phyloP scores from a whole-genome alignment of 805 yeast genomes.

The Monosporozyma aerobia region DNA sequence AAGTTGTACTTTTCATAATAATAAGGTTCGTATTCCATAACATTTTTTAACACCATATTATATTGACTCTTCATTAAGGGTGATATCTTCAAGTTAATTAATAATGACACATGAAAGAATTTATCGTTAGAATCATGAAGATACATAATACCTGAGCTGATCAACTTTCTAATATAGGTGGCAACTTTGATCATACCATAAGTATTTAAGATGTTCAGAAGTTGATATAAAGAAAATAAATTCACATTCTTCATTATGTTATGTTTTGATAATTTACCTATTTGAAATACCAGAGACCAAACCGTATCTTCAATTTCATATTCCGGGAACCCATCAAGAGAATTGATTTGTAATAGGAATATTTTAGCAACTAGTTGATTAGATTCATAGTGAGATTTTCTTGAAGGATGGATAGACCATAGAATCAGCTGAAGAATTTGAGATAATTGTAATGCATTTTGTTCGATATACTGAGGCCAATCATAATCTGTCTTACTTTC shows the following conservation, averaged over 20 bases:
- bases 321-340: conserved; percentile 22
- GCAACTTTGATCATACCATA: conserved; percentile 38
- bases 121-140: conserved; percentile 43
- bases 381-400: conserved; percentile 24
- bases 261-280: conserved; percentile 31
- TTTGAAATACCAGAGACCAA: conserved; percentile 30
- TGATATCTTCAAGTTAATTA: conserved; percentile 51
- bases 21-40: conserved; percentile 34
- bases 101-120: conserved; percentile 44
- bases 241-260: conserved; percentile 12
- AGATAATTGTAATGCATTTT: conserved; percentile 14
- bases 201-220: conserved; percentile 35
- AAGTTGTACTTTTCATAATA: conserved; percentile 28
- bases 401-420: conserved; percentile 28
- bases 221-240: conserved; percentile 34
- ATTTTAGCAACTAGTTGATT: conserved; percentile 25
- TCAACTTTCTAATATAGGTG: conserved; percentile 66
- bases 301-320: conserved; percentile 31
- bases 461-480: conserved; percentile 27
- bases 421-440: conserved; percentile 24
- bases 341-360: conserved; percentile 21
- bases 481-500: conserved; percentile 23
- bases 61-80: conserved; percentile 43
- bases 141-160: conserved; percentile 80
- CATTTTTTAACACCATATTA: conserved; percentile 44